phyloP scores from a whole-genome alignment of 306 rosid species.

The Calophaca sinica region DNA sequence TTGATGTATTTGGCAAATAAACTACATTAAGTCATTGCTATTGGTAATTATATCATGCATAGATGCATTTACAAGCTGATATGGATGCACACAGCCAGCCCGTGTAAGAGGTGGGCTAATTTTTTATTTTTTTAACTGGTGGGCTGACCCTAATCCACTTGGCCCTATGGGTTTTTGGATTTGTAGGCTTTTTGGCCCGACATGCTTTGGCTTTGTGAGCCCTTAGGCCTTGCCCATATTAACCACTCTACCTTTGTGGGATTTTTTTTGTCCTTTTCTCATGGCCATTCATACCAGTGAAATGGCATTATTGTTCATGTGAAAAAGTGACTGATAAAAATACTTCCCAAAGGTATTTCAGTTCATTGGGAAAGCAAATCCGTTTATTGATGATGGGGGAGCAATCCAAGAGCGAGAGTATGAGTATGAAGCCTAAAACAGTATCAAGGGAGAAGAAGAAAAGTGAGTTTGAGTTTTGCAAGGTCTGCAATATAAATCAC shows the following conservation, averaged over 20 bases:
- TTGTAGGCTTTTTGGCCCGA: too few species aligned
- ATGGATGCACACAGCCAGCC: too few species aligned
- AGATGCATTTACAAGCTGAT: too few species aligned
- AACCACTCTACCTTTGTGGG: neutral
- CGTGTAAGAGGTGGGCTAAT: too few species aligned
- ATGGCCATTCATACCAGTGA: neutral
- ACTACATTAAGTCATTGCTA: too few species aligned
- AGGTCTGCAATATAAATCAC: slow-evolving; percentile 77
- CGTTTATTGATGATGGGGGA: slow-evolving; percentile 40
- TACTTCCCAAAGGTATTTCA: neutral
- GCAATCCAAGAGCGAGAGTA: slow-evolving; percentile 19
- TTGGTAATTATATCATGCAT: too few species aligned
- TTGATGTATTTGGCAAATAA: too few species aligned
- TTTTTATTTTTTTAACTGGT: too few species aligned
- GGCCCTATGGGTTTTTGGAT: too few species aligned
- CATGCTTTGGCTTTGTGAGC: too few species aligned
- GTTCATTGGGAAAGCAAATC: neutral
- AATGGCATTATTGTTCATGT: neutral
- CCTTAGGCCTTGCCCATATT: too few species aligned
- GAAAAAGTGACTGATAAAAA: neutral
- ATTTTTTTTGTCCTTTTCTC: neutral
- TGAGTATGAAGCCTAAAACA: slow-evolving; percentile 42
- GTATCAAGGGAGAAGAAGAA: slow-evolving; percentile 31
- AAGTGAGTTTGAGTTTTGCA: slow-evolving; percentile 77
- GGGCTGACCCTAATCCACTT: too few species aligned